A percentile compares a stretch with the other conserved stretches of the same genome.
These are phyloP conservation scores for Prunus dulcis DNA, from an alignment of 306 rosid species.

Conservation along the genomic window DNA sequence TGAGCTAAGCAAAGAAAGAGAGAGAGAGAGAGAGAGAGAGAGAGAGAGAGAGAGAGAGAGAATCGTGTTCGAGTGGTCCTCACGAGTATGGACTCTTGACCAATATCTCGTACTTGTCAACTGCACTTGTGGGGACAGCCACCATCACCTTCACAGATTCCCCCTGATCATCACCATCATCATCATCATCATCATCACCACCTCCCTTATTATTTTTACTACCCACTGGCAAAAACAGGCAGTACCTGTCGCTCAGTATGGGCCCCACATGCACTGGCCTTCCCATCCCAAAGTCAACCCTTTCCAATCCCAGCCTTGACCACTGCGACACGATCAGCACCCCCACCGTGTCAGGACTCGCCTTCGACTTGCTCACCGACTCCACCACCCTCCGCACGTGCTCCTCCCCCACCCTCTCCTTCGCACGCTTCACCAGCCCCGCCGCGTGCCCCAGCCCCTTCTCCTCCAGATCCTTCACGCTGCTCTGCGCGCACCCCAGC, in stretches of 20 bases:
- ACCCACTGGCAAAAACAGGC: constrained; percentile 62
- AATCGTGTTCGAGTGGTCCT: not conserved
- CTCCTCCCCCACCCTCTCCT: constrained; percentile 61
- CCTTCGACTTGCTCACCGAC: constrained; percentile 50
- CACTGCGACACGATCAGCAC: constrained; percentile 79
- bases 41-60: not conserved
- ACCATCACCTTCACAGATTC: constrained; percentile 69
- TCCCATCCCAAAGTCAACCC: constrained; percentile 72
- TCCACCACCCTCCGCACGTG: constrained; percentile 61
- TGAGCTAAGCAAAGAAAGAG: not conserved
- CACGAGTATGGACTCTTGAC: constrained; percentile 33
- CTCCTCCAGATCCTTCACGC: constrained; percentile 49
- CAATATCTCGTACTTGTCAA: constrained; percentile 52
- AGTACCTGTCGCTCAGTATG: constrained; percentile 70
- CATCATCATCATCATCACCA: not conserved
- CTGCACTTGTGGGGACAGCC: constrained; percentile 69
- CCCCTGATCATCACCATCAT: constrained; percentile 25
- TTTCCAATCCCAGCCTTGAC: constrained; percentile 86
- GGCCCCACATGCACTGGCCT: constrained; percentile 64
- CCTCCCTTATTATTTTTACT: not conserved
- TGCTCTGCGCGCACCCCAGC: constrained; percentile 65
- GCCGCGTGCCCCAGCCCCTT: constrained; percentile 48
- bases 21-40: not conserved
- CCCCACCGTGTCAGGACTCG: constrained; percentile 77
- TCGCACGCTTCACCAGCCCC: constrained; percentile 56